A percentile compares a stretch with the other conserved stretches of the same genome.
Conservation (phyloP, 805 yeast species). For the Zygosaccharomyces pseudorouxii region DNA sequence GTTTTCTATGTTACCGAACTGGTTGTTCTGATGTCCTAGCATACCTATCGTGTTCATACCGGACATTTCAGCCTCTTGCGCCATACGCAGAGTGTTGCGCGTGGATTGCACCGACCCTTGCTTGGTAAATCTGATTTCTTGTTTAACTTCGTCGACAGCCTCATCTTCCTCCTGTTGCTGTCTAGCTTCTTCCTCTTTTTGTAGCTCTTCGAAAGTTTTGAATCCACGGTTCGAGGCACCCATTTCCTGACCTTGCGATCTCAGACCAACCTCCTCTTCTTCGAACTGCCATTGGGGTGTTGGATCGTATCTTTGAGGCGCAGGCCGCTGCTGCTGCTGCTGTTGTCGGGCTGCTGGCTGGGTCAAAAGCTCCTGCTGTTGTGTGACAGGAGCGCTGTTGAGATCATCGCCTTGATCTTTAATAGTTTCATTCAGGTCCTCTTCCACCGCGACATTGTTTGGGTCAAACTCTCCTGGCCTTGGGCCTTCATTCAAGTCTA, state of each 20-base stretch:
- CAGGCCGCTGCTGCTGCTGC: conserved; percentile 23
- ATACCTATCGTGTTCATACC: conserved; percentile 83
- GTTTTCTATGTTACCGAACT: conserved; percentile 73
- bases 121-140: conserved; percentile 76
- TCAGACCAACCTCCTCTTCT: conserved; percentile 15
- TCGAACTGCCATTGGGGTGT: conserved; percentile 25
- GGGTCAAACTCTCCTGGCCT: conserved; percentile 20
- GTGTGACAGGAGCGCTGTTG: conserved; percentile 28
- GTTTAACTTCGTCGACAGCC: conserved; percentile 81
- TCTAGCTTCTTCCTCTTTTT: conserved; percentile 36
- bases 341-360: conserved; percentile 25
- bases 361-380: conserved; percentile 21
- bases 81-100: conserved; percentile 70
- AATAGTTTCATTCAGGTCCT: conserved; percentile 30
- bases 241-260: conserved; percentile 44
- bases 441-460: conserved; percentile 27
- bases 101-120: conserved; percentile 84
- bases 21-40: conserved; percentile 90
- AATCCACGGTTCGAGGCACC: conserved; percentile 50
- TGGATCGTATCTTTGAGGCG: conserved; percentile 3
- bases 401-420: conserved; percentile 28
- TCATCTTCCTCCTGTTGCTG: conserved; percentile 65
- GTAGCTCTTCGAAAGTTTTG: conserved; percentile 34
- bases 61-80: conserved; percentile 65
- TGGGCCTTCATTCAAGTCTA: conserved; percentile 9